Conservation (phyloP, 345 rosid species). For the Aquilaria sinensis region DNA sequence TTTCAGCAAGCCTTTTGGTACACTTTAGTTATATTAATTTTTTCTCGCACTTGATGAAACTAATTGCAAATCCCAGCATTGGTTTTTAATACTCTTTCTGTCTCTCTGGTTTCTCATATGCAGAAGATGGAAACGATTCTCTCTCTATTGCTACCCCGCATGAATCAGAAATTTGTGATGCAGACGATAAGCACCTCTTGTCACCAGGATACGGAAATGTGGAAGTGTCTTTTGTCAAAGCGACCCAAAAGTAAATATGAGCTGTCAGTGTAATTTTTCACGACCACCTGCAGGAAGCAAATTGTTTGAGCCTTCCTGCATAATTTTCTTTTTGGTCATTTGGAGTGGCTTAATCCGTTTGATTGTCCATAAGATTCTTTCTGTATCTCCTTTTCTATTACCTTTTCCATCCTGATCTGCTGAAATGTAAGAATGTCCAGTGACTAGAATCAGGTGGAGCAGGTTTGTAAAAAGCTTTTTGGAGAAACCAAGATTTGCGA, state of each 20-base stretch:
- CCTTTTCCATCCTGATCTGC: too few species aligned
- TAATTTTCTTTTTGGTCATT: too few species aligned
- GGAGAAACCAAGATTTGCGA: too few species aligned
- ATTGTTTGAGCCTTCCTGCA: too few species aligned
- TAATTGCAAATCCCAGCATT: neutral
- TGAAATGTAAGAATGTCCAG: too few species aligned
- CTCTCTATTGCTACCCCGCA: slow-evolving; percentile 28
- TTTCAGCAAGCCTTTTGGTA: slow-evolving; percentile 32
- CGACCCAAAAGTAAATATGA: slow-evolving; percentile 17
- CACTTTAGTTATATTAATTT: neutral
- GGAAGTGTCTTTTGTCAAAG: slow-evolving; percentile 51
- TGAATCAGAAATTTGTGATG: slow-evolving; percentile 40
- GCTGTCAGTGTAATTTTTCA: too few species aligned
- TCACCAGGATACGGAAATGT: slow-evolving; percentile 22
- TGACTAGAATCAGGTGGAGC: too few species aligned
- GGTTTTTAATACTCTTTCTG: slow-evolving; percentile 1
- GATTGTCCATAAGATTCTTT: too few species aligned
- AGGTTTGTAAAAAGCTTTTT: too few species aligned
- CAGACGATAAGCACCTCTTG: slow-evolving; percentile 48
- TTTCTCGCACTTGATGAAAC: neutral
- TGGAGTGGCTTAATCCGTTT: too few species aligned
- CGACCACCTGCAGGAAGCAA: too few species aligned
- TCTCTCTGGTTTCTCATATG: slow-evolving; percentile 5
- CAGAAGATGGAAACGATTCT: slow-evolving; percentile 46
- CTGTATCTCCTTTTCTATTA: too few species aligned